phyloP scores from a whole-genome alignment of 495 filamentous ascomycete genomes.

The Xylaria curta region DNA sequence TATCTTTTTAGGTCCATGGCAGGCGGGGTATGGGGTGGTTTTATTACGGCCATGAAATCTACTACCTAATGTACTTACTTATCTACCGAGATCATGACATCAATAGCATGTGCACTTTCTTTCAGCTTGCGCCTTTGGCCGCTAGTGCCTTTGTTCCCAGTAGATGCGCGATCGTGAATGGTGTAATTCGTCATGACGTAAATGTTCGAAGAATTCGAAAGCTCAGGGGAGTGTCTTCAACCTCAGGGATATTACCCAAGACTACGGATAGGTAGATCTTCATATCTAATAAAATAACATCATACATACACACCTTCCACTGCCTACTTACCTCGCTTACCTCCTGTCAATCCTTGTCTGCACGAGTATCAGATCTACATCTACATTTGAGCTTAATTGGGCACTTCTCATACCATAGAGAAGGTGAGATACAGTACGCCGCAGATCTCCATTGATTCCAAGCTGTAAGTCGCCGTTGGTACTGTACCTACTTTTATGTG shows the following conservation, averaged over 20 bases:
- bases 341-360: neutral
- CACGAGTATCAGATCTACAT: neutral
- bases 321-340: neutral
- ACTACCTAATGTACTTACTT: neutral
- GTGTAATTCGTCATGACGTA: slow-evolving; percentile 6
- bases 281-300: neutral
- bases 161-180: neutral
- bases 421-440: neutral
- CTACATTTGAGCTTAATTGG: neutral
- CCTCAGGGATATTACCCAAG: neutral
- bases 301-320: neutral
- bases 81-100: slow-evolving; percentile 12
- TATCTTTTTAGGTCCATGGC: neutral
- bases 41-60: neutral
- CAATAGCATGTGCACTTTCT: slow-evolving; percentile 16
- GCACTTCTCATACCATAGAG: neutral
- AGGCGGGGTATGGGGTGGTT: slow-evolving; percentile 9
- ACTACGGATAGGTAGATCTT: neutral
- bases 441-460: neutral
- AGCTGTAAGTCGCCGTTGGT: slow-evolving; percentile 4
- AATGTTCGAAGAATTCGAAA: neutral
- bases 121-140: neutral
- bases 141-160: slow-evolving; percentile 12
- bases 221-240: slow-evolving; percentile 1
- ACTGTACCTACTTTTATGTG: neutral